Evolutionary conservation across 2,329 filamentous ascomycete genomes (phyloP).

Genomic region (Sporothrix protearum): DNA sequence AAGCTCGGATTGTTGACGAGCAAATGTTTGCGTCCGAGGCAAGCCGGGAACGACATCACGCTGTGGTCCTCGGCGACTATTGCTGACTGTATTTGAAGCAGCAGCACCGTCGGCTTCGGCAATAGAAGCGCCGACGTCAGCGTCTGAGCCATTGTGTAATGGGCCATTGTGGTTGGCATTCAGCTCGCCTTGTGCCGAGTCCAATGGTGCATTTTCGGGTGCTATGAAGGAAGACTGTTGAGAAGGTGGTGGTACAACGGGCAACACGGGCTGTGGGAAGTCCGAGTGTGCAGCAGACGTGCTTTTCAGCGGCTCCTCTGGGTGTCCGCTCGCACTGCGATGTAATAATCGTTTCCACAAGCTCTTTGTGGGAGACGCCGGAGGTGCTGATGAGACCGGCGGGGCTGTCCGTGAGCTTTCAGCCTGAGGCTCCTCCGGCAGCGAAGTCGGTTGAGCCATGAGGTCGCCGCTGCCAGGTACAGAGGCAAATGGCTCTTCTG

Average conservation of each 20-base stretch:
- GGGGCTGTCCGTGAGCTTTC: constrained; percentile 19
- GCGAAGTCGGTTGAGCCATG: constrained; percentile 23
- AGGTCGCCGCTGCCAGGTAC: constrained; percentile 9
- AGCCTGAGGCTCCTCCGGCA: constrained; percentile 16
- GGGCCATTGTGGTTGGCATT: background rate
- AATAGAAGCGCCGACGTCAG: background rate
- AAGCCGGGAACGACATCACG: constrained; percentile 72
- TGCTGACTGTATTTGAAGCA: background rate
- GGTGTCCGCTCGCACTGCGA: constrained; percentile 10
- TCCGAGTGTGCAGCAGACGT: background rate
- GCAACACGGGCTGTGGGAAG: background rate
- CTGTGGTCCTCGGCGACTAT: constrained; percentile 42
- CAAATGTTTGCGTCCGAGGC: constrained; percentile 73
- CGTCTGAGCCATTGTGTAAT: background rate
- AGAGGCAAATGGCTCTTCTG: constrained; percentile 22
- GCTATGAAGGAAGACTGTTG: background rate
- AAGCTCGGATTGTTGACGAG: constrained; percentile 76
- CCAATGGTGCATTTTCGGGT: background rate
- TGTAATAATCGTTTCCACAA: constrained; percentile 26
- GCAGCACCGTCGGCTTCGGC: background rate
- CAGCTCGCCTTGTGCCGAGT: background rate
- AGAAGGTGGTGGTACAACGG: background rate
- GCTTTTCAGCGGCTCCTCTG: background rate
- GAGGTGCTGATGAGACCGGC: constrained; percentile 23
- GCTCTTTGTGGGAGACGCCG: constrained; percentile 30